Base-by-base conservation (phyloP, 768 basidiomycete species). In the Collybia sp. region DNA sequence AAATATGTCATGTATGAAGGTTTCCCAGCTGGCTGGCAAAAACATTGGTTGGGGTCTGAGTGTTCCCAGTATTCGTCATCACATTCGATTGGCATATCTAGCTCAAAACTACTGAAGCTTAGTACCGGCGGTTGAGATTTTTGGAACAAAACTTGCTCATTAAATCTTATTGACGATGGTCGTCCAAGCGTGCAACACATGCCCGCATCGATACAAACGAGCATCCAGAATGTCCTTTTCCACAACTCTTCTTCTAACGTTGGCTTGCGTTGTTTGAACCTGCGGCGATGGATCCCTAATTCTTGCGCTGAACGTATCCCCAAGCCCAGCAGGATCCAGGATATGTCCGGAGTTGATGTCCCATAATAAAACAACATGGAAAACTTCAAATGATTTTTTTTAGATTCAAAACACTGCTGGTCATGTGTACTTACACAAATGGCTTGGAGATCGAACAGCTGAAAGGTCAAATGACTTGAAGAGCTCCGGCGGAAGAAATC, bases 251-350 rank as follows among this genome's bases (percentile, higher is more conserved):
- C 75, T 51, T 89, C 83, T 5, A 69, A 63, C 10, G 66, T 73
- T 10, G 70, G 71, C 6, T 18, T 37, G 17, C 44, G 41, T 12
- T 51, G 58, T 37, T 58, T 49, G 11, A 58, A 51, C 43, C 64
- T 67, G 20, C 73, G 62, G 46, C 69, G 60, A 61, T 92, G 90
- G 1, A 79, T 83, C 20, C 90, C 82, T 33, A 88, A 77, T 51
- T 93, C 88, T 58, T 88, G 82, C 1, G 82, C 79, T 41, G 83
- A 67, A 2, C 87, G 80, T 30, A 91, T 62, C n/a, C 82, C 85
- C 35, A 84, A 65, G 0, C 85, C 84, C 32, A 81, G 70, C 6
- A 80, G 68, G 4, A 73, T 73, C 88, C 87, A 91, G 35, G 66
- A 65, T 9, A 77, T 73, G 42, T 82, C 78, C 1, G 78, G 71